A percentile compares a stretch with the other conserved stretches of the same genome.
phyloP scores from a whole-genome alignment of 805 yeast genomes.

The Phaffomyces thermotolerans region DNA sequence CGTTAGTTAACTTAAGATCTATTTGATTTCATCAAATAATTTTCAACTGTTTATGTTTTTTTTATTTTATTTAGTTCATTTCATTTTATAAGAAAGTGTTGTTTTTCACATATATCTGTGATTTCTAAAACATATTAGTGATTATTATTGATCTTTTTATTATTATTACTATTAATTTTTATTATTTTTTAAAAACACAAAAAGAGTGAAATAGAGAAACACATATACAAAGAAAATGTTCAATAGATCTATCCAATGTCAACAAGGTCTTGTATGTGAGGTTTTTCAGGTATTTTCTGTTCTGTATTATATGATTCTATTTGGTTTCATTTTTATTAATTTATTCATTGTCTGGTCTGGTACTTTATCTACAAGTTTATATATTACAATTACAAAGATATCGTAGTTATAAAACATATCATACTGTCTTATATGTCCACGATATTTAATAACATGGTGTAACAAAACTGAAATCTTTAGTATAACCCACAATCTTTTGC shows the following conservation, averaged over 20 bases:
- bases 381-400: too few relatives aligned
- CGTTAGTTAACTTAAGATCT: slow-evolving; percentile 50
- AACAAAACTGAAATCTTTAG: too few relatives aligned
- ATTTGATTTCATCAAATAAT: slow-evolving; percentile 6
- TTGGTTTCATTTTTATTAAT: background rate
- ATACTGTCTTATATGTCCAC: too few relatives aligned
- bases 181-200: background rate
- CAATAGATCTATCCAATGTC: too few relatives aligned
- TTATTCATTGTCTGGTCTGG: background rate
- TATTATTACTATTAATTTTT: background rate
- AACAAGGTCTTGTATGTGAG: too few relatives aligned
- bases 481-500: too few relatives aligned
- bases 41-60: background rate
- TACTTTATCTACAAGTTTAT: background rate
- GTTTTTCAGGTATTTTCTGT: background rate
- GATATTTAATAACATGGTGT: too few relatives aligned
- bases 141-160: background rate
- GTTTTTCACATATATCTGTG: background rate
- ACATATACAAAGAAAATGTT: too few relatives aligned
- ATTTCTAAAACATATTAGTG: too few relatives aligned
- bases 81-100: background rate
- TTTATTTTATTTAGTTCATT: too few relatives aligned
- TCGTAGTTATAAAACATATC: too few relatives aligned
- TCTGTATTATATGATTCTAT: background rate
- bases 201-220: background rate